phyloP scores from a whole-genome alignment of 2,329 filamentous ascomycete species.

The Endothia cerciana region DNA sequence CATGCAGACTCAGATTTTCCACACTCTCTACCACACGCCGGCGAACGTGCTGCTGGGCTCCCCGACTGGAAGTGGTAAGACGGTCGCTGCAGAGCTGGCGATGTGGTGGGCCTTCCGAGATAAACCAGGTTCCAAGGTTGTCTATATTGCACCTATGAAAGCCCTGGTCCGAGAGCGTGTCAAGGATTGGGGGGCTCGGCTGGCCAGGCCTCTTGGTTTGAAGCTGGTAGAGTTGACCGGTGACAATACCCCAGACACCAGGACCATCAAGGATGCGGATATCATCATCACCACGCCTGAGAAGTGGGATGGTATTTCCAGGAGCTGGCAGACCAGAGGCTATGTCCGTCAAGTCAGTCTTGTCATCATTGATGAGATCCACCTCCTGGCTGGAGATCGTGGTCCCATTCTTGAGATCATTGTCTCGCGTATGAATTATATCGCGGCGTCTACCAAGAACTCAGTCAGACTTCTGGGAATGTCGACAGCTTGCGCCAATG shows the following conservation, averaged over 20 bases:
- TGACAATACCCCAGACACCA: conserved; percentile 96
- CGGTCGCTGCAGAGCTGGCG: conserved; percentile 89
- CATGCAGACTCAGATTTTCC: conserved; percentile 99
- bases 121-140: conserved; percentile 91
- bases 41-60: conserved; percentile 94
- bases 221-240: conserved; percentile 94
- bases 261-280: conserved; percentile 93
- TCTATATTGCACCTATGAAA: conserved; percentile 99
- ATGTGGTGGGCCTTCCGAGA: conserved; percentile 99
- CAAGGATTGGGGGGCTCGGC: conserved; percentile 86
- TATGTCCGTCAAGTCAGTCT: conserved; percentile 94
- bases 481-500: conserved; percentile 98
- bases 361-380: conserved; percentile 98
- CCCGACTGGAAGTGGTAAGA: conserved; percentile 96
- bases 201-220: conserved; percentile 81
- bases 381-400: conserved; percentile 92
- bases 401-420: conserved; percentile 99
- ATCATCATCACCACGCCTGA: conserved; percentile 99
- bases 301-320: conserved; percentile 99
- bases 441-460: conserved; percentile 89
- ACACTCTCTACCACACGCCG: conserved; percentile 89
- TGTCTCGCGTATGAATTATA: conserved; percentile 94
- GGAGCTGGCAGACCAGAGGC: conserved; percentile 96
- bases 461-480: conserved; percentile 93
- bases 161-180: conserved; percentile 95